Base-by-base conservation (phyloP, 129 eudicot species). In the Saposhnikovia divaricata region DNA sequence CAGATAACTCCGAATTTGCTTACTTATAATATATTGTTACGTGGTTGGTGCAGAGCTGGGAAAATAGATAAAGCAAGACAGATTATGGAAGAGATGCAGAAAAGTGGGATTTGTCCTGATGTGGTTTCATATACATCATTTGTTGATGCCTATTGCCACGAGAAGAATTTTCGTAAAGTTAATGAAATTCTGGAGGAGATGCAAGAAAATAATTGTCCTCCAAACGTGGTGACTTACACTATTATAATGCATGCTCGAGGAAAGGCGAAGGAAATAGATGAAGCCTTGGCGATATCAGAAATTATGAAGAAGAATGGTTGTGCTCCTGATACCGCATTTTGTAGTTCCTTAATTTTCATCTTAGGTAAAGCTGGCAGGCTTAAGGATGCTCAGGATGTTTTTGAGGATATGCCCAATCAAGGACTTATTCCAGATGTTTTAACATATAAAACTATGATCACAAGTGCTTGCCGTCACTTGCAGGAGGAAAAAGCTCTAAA, bases 111-210 rank as follows among this genome's bases (percentile, higher is more conserved):
- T 84, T 13, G 4, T 44, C 96, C 97, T 1, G 86, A 90, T 84
- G 85, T 85, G 80, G 42, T 89, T 51, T 87, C 99, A 0, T 95
- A 92, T 80, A 92, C 99, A 4, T 57, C 72, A 48, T 81, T 95
- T 9, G 74, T 95, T 40, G 95, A 90, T 78, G 83, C 88, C 25
- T 88, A 95, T 72, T 95, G 94, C 74, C 69, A 66, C 3, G 93
- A 90, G 73, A 95, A 87, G 76, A 89, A 92, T 84, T 95, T 90
- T 55, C 91, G 87, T 43, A 92, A 90, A 80, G 99, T 90, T 50
- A 88, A 90, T 81, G 82, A 65, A 0, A 53, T 85, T 77, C 34
- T 95, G 38, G 81, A 87, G 31, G 97, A 90, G 80, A 95, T 92
- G 97, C 75, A 85, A 80, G 77, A 74, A 82, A 92, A 90, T 11